Conservation (phyloP, 139 green algal species). For the Haematococcus lacustris region DNA sequence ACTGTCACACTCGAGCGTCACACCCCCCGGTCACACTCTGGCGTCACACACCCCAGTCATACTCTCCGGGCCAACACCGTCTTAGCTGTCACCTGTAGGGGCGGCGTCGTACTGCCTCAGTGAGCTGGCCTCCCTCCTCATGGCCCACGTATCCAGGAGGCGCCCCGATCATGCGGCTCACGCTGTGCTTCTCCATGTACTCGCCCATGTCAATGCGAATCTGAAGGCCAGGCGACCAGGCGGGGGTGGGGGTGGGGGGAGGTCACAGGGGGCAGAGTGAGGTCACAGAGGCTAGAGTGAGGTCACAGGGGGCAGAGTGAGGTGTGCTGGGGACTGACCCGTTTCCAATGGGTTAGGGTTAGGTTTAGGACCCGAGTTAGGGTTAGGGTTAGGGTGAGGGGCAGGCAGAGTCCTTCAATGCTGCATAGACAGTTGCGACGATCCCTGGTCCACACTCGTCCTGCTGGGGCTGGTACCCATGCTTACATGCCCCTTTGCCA, state of each 20-base stretch:
- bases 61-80: not conserved
- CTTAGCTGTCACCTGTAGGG: constrained; percentile 48
- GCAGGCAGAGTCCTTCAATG: not conserved
- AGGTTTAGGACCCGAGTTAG: not conserved
- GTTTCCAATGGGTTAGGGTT: not conserved
- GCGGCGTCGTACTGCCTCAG: constrained; percentile 76
- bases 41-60: not conserved
- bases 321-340: not conserved
- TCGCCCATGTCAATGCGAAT: constrained; percentile 95
- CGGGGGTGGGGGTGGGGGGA: not conserved
- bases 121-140: constrained; percentile 83
- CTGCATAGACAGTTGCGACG: not conserved
- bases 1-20: not conserved
- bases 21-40: not conserved
- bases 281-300: not conserved
- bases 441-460: not conserved
- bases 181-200: constrained; percentile 93
- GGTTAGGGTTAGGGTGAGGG: not conserved
- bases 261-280: not conserved
- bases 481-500: not conserved
- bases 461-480: not conserved
- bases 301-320: not conserved
- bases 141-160: constrained; percentile 74
- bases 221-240: constrained; percentile 4
- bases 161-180: constrained; percentile 80